phyloP scores from a whole-genome alignment of 805 yeast species.

The Starmera pachycereana region DNA sequence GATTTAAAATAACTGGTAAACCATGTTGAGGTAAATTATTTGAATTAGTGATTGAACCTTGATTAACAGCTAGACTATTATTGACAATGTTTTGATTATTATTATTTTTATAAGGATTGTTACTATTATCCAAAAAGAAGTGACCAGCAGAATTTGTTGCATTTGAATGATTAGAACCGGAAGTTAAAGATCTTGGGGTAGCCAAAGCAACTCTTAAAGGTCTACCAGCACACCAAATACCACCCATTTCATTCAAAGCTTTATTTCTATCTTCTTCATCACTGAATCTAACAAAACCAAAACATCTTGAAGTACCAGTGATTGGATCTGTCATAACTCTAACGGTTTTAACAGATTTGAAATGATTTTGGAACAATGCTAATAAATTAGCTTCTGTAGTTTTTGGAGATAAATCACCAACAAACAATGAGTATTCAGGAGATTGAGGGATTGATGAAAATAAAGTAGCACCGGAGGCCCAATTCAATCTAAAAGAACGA shows the following conservation, averaged over 20 bases:
- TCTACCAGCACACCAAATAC: constrained; percentile 72
- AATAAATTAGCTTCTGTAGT: constrained; percentile 74
- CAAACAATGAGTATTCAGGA: constrained; percentile 70
- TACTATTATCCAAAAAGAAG: neutral
- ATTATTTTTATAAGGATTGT: neutral
- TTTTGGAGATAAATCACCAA: constrained; percentile 72
- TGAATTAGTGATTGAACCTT: neutral
- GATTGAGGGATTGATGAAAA: constrained; percentile 60
- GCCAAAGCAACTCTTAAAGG: constrained; percentile 72
- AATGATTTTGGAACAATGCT: constrained; percentile 59
- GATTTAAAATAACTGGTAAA: neutral
- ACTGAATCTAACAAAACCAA: constrained; percentile 72
- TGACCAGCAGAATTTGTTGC: neutral
- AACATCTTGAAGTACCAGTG: constrained; percentile 66
- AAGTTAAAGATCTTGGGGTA: constrained; percentile 46
- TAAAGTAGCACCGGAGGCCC: constrained; percentile 80
- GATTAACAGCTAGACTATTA: neutral
- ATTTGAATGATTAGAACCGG: constrained; percentile 2
- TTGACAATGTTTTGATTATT: neutral
- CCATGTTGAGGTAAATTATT: neutral
- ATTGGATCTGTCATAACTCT: constrained; percentile 83
- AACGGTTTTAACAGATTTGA: constrained; percentile 62
- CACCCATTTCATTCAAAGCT: constrained; percentile 68
- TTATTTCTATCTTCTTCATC: constrained; percentile 57
- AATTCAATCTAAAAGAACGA: constrained; percentile 62